Conservation (phyloP, 768 basidiomycete species). For the Trametes coccinea region DNA sequence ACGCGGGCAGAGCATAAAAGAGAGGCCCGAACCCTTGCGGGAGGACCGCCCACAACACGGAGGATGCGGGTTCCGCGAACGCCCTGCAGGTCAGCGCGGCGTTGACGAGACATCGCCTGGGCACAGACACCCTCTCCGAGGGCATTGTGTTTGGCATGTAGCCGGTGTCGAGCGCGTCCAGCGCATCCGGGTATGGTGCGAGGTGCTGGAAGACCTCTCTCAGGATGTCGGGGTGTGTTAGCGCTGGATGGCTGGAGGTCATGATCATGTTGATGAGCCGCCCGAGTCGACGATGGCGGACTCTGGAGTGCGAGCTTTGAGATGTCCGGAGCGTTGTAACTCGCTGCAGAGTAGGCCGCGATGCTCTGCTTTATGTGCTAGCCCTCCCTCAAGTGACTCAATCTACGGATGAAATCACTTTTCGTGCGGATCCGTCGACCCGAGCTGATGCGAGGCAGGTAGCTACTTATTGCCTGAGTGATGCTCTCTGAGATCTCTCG, state of each 20-base stretch:
- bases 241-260: background rate
- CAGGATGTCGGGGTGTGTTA: background rate
- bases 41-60: background rate
- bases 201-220: background rate
- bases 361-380: too few relatives aligned
- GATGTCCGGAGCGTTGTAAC: too few relatives aligned
- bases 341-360: too few relatives aligned
- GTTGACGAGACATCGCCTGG: background rate
- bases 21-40: background rate
- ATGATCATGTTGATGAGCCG: too few relatives aligned
- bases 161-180: background rate
- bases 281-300: too few relatives aligned
- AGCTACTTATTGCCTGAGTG: too few relatives aligned
- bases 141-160: background rate
- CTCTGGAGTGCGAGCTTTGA: too few relatives aligned
- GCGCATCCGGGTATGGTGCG: background rate
- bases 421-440: too few relatives aligned
- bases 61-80: background rate
- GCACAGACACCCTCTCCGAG: background rate
- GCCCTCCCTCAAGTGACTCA: too few relatives aligned
- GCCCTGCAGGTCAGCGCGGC: background rate
- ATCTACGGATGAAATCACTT: too few relatives aligned
- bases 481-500: too few relatives aligned
- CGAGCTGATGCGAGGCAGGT: too few relatives aligned
- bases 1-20: background rate